A percentile compares a stretch with the other conserved stretches of the same genome.
These are phyloP conservation scores for Porodaedalea pini DNA, from an alignment of 1,284 basidiomycete genomes.

Conservation along the genomic window DNA sequence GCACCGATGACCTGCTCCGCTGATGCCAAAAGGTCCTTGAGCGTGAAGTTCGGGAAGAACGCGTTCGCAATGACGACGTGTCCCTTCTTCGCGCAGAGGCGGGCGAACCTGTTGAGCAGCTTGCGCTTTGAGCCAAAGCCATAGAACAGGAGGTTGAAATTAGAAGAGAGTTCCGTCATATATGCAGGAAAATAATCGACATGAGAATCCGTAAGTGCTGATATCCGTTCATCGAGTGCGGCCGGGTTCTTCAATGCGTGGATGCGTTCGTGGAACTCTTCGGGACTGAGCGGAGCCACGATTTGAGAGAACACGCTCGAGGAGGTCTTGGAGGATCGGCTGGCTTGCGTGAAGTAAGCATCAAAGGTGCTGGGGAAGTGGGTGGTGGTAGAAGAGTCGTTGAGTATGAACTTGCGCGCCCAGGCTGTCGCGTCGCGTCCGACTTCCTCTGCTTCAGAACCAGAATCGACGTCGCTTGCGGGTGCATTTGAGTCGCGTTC, in stretches of 20 bases:
- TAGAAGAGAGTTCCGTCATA: slow-evolving; percentile 67
- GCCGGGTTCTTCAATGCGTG: slow-evolving; percentile 27
- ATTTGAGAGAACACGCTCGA: slow-evolving; percentile 72
- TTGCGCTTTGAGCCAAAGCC: slow-evolving; percentile 83
- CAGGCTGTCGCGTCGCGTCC: not conserved
- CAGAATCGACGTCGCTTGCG: not conserved
- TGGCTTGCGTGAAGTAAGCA: slow-evolving; percentile 72
- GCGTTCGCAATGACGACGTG: slow-evolving; percentile 81
- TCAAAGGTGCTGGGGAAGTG: slow-evolving; percentile 61
- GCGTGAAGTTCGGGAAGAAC: slow-evolving; percentile 64
- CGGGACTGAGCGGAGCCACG: slow-evolving; percentile 61
- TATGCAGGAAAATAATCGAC: slow-evolving; percentile 57
- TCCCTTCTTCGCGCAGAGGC: slow-evolving; percentile 50
- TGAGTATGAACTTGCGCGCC: slow-evolving; percentile 6
- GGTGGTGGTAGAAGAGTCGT: slow-evolving; percentile 1
- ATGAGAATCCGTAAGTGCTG: slow-evolving; percentile 29
- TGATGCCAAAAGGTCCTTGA: slow-evolving; percentile 38
- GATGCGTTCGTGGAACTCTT: slow-evolving; percentile 57
- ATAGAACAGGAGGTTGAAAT: slow-evolving; percentile 84
- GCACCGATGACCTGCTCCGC: slow-evolving; percentile 44
- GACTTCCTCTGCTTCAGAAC: slow-evolving; percentile 6
- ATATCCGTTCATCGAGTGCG: slow-evolving; percentile 32
- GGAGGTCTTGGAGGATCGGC: slow-evolving; percentile 67
- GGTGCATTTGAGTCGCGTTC: slow-evolving; percentile 4
- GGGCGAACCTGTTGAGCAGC: slow-evolving; percentile 72